A percentile compares a stretch with the other conserved stretches of the same genome.
Evolutionary conservation across 179 eudicot species (phyloP).

Genomic region (Spergularia azorica): DNA sequence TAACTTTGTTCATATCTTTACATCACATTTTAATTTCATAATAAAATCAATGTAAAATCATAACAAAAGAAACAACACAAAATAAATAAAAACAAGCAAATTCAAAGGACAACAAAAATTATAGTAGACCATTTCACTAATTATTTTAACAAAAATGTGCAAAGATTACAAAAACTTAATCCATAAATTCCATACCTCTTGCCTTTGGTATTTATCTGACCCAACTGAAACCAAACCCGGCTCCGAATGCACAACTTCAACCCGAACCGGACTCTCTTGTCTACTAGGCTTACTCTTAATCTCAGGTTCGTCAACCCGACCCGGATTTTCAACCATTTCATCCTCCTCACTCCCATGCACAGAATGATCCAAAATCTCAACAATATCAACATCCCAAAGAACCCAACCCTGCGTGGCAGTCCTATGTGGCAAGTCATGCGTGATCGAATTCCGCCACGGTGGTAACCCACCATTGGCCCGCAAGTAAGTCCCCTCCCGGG

Average conservation of each 20-base stretch:
- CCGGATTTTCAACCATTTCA: not conserved
- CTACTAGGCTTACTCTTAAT: not conserved
- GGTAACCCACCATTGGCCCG: conserved; percentile 84
- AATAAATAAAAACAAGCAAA: too few species aligned
- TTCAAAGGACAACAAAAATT: too few species aligned
- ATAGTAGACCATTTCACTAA: conserved; percentile 20
- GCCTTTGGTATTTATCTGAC: conserved; percentile 20
- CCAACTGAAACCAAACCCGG: conserved; percentile 26
- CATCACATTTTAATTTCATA: too few species aligned
- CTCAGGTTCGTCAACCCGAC: conserved; percentile 13
- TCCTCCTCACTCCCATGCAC: not conserved
- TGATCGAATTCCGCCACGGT: conserved; percentile 88
- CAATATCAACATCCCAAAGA: conserved; percentile 72
- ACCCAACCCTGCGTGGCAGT: conserved; percentile 77
- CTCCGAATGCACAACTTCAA: conserved; percentile 21
- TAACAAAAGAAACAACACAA: too few species aligned
- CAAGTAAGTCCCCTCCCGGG: conserved; percentile 62
- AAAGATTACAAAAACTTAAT: not conserved
- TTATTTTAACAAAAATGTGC: too few species aligned
- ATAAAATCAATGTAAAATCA: too few species aligned
- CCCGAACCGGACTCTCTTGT: conserved; percentile 5
- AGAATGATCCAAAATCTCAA: conserved; percentile 46
- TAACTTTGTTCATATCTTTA: too few species aligned
- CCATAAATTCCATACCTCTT: conserved; percentile 21
- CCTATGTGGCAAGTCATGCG: conserved; percentile 82